phyloP scores from a whole-genome alignment of 495 filamentous ascomycete genomes.

The Podospora fimiseda region DNA sequence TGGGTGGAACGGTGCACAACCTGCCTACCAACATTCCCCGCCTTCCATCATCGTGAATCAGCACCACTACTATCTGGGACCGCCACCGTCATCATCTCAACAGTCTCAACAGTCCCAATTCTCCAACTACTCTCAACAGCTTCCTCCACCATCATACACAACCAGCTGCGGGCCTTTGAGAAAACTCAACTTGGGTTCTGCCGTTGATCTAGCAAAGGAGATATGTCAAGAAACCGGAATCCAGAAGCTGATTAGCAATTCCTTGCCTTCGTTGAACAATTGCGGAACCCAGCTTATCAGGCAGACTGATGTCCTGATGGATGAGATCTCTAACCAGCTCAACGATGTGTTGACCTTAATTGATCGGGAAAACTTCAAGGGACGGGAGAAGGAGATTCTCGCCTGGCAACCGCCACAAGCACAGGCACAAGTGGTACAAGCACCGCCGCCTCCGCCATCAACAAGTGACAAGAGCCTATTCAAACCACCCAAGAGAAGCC shows the following conservation, averaged over 20 bases:
- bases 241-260: slow-evolving; percentile 30
- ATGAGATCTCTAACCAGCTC: slow-evolving; percentile 52
- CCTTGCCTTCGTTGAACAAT: slow-evolving; percentile 29
- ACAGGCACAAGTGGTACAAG: slow-evolving; percentile 12
- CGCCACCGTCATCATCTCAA: slow-evolving; percentile 23
- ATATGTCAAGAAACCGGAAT: slow-evolving; percentile 24
- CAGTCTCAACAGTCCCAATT: slow-evolving; percentile 12
- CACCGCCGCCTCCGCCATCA: slow-evolving; percentile 8
- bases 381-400: slow-evolving; percentile 56
- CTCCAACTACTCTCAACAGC: too few relatives aligned
- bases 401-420: slow-evolving; percentile 33
- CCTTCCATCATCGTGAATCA: slow-evolving; percentile 44
- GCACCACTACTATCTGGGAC: slow-evolving; percentile 40
- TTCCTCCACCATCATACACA: slow-evolving; percentile 12
- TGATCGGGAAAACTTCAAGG: slow-evolving; percentile 58
- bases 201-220: slow-evolving; percentile 31
- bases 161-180: slow-evolving; percentile 20
- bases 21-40: slow-evolving; percentile 25
- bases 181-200: slow-evolving; percentile 34
- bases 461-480: slow-evolving; percentile 14
- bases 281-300: slow-evolving; percentile 37
- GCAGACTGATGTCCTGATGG: slow-evolving; percentile 45
- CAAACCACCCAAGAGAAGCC: slow-evolving; percentile 26
- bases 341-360: slow-evolving; percentile 61
- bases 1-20: slow-evolving; percentile 21